Evolutionary conservation across 2,329 filamentous ascomycete species (phyloP), one percentile per base, ranked within the genome.

Genomic region (Verticillium alfalfae): DNA sequence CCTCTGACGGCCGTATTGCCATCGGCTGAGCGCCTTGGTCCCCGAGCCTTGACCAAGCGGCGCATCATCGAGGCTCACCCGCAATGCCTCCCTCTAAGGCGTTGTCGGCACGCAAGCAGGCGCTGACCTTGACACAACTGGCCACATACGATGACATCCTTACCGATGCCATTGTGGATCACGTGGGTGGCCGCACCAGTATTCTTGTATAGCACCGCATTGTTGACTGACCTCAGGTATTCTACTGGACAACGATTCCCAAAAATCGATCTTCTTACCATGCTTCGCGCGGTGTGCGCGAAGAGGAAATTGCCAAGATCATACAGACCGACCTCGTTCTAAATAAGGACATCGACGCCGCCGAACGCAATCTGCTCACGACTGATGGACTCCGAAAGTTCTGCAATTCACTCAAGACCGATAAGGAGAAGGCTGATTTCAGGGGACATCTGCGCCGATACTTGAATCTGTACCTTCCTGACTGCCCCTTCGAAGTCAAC

Each of bases 201-300:
- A 54, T 16, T 22, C 52, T 63, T 60, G 49, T 61, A 18, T 6
- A 52, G 45, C 8, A 22, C n/a, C 12, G 10, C 3, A 12, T 57
- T 55, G 52, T n/a, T 49, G 9, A 71, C 64, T 39, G 8, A 57
- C 56, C 49, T 63, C 68, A 97, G 94, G 89, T 92, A 10, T 97
- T 91, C 76, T 99, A 95, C 80, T 98, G 95, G 94, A 94, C 94
- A 6, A 91, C 86, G 4, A 97, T 97, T 63, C 93, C 94, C 66
- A 99, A 99, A 77, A 97, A 98, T 70, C 88, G 91, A 64, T 88
- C 87, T 61, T 92, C 91, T 61, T 98, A 96, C 75, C 90, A 91
- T 69, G 84, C 92, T 1, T 92, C 90, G 7, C 88, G 95, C 65
- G 92, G 92, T 49, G 81, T 98, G 58, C 86, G 85, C 60, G 84